phyloP scores from a whole-genome alignment of 345 rosid genomes.

The Syzygium grande region DNA sequence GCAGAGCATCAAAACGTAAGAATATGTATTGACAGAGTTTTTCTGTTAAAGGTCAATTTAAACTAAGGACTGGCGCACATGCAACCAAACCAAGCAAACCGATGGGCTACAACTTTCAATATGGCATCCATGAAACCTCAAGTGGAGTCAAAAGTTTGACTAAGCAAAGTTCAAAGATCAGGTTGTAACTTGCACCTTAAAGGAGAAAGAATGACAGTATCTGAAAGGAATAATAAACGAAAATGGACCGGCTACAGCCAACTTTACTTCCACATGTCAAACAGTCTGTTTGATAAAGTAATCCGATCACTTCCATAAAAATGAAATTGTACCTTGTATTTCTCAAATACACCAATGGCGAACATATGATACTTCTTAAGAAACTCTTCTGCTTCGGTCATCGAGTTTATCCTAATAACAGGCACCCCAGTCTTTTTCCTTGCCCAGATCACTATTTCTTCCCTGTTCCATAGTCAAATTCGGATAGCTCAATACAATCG shows the following conservation, averaged over 20 bases:
- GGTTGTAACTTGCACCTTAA: background rate
- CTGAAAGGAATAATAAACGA: background rate
- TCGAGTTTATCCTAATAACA: slow-evolving; percentile 37
- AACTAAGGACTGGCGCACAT: background rate
- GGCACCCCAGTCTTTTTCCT: slow-evolving; percentile 79
- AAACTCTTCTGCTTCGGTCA: slow-evolving; percentile 51
- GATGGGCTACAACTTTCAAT: background rate
- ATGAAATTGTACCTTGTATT: slow-evolving; percentile 42
- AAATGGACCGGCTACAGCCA: background rate
- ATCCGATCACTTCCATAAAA: background rate
- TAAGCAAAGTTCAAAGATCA: background rate
- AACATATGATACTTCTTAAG: slow-evolving; percentile 42
- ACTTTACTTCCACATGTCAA: background rate
- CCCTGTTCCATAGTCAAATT: slow-evolving; percentile 28
- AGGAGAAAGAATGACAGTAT: background rate
- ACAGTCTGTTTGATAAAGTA: background rate
- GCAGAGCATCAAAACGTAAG: background rate
- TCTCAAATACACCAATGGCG: slow-evolving; percentile 55
- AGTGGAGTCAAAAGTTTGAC: background rate
- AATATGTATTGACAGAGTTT: background rate
- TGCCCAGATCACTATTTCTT: slow-evolving; percentile 72
- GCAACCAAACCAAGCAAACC: background rate
- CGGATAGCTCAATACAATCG: background rate
- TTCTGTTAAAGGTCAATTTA: background rate
- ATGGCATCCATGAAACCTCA: background rate